Conservation (phyloP, 306 rosid species). For the Canavalia ensiformis region DNA sequence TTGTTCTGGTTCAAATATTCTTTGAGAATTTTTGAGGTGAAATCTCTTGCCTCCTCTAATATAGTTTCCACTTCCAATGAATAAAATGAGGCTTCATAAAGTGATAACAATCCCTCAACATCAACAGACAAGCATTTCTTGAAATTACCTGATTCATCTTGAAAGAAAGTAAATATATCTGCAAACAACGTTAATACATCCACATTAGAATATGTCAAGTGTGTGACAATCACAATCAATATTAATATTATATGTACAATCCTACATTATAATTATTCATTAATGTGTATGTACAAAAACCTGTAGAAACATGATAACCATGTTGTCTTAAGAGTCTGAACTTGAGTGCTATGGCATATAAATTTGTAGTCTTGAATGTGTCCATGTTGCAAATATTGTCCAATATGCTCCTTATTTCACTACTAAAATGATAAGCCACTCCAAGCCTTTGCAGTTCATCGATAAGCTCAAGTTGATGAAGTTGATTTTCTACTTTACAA, state of each 20-base stretch:
- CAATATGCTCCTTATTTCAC: not conserved
- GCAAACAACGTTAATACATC: not conserved
- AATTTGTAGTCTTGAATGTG: not conserved
- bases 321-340: not conserved
- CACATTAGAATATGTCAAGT: no score
- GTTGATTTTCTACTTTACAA: not conserved
- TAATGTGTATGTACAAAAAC: not conserved
- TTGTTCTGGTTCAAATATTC: not conserved
- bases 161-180: conserved; percentile 1
- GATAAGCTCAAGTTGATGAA: conserved; percentile 19
- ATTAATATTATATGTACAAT: no score
- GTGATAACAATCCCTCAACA: not conserved
- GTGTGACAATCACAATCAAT: no score
- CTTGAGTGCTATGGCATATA: not conserved
- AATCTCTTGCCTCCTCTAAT: not conserved
- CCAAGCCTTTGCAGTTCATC: conserved; percentile 18
- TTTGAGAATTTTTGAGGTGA: not conserved
- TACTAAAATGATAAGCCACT: not conserved
- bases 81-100: not conserved
- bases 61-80: not conserved
- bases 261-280: no score
- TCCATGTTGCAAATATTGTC: not conserved
- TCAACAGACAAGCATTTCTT: not conserved
- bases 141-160: conserved; percentile 3
- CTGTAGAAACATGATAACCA: conserved; percentile 3